Conservation (phyloP, 2,329 filamentous ascomycete species). For the Trichothecium roseum region DNA sequence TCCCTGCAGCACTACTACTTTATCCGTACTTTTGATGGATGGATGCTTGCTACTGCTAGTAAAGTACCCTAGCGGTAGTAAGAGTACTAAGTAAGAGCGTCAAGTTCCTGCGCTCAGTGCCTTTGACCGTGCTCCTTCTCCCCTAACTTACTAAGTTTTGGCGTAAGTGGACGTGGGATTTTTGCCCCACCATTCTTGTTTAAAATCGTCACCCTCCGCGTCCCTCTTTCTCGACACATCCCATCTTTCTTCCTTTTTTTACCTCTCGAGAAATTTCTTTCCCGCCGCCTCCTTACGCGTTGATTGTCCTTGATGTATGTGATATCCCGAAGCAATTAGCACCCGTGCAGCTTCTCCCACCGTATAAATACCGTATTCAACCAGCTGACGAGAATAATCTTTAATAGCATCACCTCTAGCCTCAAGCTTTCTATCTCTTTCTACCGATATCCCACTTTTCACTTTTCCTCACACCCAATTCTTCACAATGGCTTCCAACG, state of each 20-base stretch:
- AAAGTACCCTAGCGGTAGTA: too few species aligned
- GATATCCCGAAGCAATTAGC: not conserved
- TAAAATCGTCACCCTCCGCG: conserved; percentile 4
- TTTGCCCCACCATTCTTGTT: conserved; percentile 4
- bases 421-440: conserved; percentile 8
- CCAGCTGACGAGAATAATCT: too few species aligned
- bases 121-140: too few species aligned
- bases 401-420: not conserved
- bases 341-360: not conserved
- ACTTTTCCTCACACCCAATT: conserved; percentile 10
- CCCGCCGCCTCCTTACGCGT: not conserved
- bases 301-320: not conserved
- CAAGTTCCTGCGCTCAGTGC: too few species aligned
- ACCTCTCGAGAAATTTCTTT: not conserved
- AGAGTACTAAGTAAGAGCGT: too few species aligned
- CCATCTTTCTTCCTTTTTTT: too few species aligned
- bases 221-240: not conserved
- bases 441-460: conserved; percentile 9
- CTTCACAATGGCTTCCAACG: conserved; percentile 45
- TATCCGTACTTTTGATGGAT: too few species aligned
- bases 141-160: too few species aligned
- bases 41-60: too few species aligned
- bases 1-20: too few species aligned
- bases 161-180: not conserved
- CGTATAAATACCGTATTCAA: not conserved